These are phyloP conservation scores for Aspergillus diversus DNA, from an alignment of 495 filamentous ascomycete species.

Conservation along the genomic window DNA sequence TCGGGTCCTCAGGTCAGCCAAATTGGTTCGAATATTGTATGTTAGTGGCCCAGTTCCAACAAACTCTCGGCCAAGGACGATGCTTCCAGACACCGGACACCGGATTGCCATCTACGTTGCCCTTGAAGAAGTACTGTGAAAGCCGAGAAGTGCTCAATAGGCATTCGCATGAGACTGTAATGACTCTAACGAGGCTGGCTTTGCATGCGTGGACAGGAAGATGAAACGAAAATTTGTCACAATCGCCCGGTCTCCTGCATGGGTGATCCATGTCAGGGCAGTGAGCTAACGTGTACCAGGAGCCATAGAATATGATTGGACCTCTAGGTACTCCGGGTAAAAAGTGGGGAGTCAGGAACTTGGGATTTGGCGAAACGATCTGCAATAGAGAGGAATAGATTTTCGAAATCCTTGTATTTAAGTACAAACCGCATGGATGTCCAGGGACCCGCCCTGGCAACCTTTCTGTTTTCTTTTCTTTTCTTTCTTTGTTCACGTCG, in stretches of 20 bases:
- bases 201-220: neutral
- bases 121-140: no score
- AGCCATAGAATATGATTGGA: neutral
- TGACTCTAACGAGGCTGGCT: no score
- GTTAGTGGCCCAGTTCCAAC: no score
- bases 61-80: no score
- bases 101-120: no score
- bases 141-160: no score
- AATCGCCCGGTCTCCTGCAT: neutral
- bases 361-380: neutral
- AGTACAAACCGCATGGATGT: neutral
- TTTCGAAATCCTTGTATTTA: no score
- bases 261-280: neutral
- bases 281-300: neutral
- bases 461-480: neutral
- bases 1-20: no score
- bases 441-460: neutral
- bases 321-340: neutral
- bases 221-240: constrained; percentile 9
- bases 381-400: neutral
- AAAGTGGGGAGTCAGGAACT: neutral
- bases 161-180: no score
- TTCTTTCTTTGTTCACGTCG: neutral
- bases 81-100: no score
- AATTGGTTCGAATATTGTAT: no score